These are phyloP conservation scores for Ophiosphaerella korrae DNA, from an alignment of 2,329 filamentous ascomycete species.

Conservation along the genomic window DNA sequence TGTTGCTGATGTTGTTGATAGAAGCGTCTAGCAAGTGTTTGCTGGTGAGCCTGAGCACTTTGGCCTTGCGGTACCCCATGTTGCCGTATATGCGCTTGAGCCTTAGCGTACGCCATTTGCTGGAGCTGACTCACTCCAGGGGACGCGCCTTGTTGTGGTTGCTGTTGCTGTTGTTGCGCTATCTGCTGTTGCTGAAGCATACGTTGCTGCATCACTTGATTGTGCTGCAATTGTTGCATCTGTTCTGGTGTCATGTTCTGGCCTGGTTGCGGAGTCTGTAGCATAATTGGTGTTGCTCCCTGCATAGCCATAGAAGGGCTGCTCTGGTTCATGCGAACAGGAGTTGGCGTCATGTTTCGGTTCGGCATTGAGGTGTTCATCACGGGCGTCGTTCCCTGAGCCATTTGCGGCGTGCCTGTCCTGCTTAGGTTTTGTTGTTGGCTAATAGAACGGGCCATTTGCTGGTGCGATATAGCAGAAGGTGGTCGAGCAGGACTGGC, in stretches of 20 bases:
- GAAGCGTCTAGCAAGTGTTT: constrained; percentile 5
- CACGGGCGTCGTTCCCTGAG: constrained; percentile 43
- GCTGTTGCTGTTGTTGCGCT: constrained; percentile 16
- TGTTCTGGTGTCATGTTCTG: constrained; percentile 44
- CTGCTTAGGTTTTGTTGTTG: constrained; percentile 47
- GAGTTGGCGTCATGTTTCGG: constrained; percentile 48
- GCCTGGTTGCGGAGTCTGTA: constrained; percentile 38
- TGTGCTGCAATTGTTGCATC: constrained; percentile 33
- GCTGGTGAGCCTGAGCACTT: constrained; percentile 30
- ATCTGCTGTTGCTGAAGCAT: constrained; percentile 26
- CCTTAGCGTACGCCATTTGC: constrained; percentile 40
- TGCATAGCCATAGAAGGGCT: constrained; percentile 43
- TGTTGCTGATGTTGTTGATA: constrained; percentile 28
- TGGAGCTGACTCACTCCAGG: constrained; percentile 28
- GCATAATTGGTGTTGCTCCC: constrained; percentile 46
- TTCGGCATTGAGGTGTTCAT: constrained; percentile 45
- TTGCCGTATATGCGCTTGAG: constrained; percentile 38
- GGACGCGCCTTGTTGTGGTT: constrained; percentile 19
- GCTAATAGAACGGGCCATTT: constrained; percentile 46
- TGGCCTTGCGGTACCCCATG: constrained; percentile 39
- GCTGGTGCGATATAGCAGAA: constrained; percentile 46
- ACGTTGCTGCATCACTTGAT: constrained; percentile 35
- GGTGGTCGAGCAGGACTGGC: constrained; percentile 46
- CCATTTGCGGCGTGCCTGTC: constrained; percentile 47
- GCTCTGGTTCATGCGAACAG: constrained; percentile 43